Evolutionary conservation across 2,329 filamentous ascomycete genomes (phyloP).

Genomic region (Teratosphaeria viscida): DNA sequence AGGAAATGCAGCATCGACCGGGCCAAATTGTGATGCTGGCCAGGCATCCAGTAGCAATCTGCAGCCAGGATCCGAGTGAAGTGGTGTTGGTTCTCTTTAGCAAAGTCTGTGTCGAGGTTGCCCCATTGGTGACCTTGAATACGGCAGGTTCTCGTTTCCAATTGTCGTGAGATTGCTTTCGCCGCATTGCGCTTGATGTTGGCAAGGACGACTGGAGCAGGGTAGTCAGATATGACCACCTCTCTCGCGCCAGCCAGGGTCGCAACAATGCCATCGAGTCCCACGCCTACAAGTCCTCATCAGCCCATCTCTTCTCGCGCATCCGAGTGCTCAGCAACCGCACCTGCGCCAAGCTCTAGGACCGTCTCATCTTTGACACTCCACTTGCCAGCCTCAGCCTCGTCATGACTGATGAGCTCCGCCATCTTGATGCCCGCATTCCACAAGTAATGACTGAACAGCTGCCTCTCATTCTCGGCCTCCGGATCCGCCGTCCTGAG

Average conservation of each 20-base stretch:
- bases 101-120: constrained; percentile 35
- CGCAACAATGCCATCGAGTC: constrained; percentile 38
- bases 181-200: constrained; percentile 50
- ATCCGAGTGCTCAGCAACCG: constrained; percentile 25
- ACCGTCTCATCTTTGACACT: constrained; percentile 41
- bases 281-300: constrained; percentile 28
- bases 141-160: constrained; percentile 25
- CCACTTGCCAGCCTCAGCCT: constrained; percentile 29
- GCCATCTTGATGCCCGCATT: constrained; percentile 47
- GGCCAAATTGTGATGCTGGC: constrained; percentile 58
- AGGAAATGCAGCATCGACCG: constrained; percentile 55
- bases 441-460: constrained; percentile 67
- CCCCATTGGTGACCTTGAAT: constrained; percentile 59
- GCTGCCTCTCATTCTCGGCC: constrained; percentile 43
- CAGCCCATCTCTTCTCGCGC: constrained; percentile 31
- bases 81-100: constrained; percentile 24
- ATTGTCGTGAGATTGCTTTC: constrained; percentile 37
- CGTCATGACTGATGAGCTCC: constrained; percentile 29
- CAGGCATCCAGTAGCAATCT: constrained; percentile 67
- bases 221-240: constrained; percentile 58
- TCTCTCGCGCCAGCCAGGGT: constrained; percentile 34
- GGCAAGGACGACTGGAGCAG: constrained; percentile 47
- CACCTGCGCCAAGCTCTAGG: constrained; percentile 60
- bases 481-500: constrained; percentile 35
- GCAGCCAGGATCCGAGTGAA: constrained; percentile 58